These are phyloP conservation scores for Pseudogymnoascus sp. DNA, from an alignment of 2,329 filamentous ascomycete species.

Conservation along the genomic window DNA sequence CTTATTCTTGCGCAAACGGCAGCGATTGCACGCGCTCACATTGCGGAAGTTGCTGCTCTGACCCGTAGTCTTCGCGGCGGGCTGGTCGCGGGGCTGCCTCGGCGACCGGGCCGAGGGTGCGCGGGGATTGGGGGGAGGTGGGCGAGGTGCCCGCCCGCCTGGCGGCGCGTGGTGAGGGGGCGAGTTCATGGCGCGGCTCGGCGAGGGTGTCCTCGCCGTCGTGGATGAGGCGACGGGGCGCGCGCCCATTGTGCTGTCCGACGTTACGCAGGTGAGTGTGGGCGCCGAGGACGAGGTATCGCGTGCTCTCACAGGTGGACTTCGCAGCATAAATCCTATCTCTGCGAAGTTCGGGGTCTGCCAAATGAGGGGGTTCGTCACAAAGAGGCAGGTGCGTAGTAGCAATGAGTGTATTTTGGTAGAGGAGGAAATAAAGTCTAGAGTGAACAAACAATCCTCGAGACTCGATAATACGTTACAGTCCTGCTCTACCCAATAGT, in stretches of 20 bases:
- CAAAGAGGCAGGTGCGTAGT: neutral
- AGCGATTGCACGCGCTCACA: conserved; percentile 91
- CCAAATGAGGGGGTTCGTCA: neutral
- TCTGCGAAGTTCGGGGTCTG: neutral
- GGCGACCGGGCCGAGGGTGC: neutral
- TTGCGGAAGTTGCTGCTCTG: conserved; percentile 69
- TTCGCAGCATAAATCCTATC: neutral
- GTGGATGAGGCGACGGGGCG: conserved; percentile 3
- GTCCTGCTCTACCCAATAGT: neutral
- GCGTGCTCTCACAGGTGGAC: neutral
- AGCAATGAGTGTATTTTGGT: neutral
- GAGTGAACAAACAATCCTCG: neutral
- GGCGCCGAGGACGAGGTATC: neutral
- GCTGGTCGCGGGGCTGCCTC: neutral
- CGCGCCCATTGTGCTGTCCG: conserved; percentile 1
- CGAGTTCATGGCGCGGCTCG: conserved; percentile 1
- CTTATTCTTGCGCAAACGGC: conserved; percentile 84
- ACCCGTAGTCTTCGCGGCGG: conserved; percentile 40
- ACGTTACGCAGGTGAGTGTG: neutral
- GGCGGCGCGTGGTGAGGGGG: conserved; percentile 3
- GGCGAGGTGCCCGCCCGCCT: neutral
- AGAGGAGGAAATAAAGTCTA: conserved; percentile 1
- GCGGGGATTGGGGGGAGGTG: neutral
- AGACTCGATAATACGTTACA: neutral
- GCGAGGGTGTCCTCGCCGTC: neutral